Conservation (phyloP, 2,329 filamentous ascomycete genomes). For the Penicillium sp. region DNA sequence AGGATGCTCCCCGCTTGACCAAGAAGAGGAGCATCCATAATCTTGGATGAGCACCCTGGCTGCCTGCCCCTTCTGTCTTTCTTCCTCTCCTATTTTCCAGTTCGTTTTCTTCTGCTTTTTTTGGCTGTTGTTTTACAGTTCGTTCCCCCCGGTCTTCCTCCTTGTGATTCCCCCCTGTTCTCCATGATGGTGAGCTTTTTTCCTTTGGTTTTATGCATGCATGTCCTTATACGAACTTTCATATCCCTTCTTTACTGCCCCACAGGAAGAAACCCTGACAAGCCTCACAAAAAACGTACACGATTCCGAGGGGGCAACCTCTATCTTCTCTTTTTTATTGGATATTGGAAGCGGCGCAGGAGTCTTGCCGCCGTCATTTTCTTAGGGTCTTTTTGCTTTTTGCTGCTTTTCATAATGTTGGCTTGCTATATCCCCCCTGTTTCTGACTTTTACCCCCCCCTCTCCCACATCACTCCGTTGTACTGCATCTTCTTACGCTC, state of each 20-base stretch:
- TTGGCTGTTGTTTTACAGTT: neutral
- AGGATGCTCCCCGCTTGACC: slow-evolving; percentile 38
- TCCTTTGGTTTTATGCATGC: neutral
- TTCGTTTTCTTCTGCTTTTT: neutral
- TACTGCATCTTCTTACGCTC: slow-evolving; percentile 13
- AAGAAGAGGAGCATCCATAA: slow-evolving; percentile 52
- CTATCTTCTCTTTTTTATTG: slow-evolving; percentile 11
- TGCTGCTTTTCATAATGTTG: slow-evolving; percentile 3
- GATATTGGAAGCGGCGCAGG: slow-evolving; percentile 16
- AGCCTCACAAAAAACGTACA: slow-evolving; percentile 13
- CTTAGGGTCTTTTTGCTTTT: slow-evolving; percentile 7
- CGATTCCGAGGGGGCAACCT: slow-evolving; percentile 28
- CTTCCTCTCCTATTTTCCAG: neutral
- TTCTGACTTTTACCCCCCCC: slow-evolving; percentile 15
- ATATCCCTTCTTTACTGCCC: neutral
- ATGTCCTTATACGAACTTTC: neutral
- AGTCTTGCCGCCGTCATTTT: slow-evolving; percentile 1
- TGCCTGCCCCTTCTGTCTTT: neutral
- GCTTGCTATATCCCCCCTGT: slow-evolving; percentile 18
- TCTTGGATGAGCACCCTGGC: slow-evolving; percentile 27
- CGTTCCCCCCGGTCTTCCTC: neutral
- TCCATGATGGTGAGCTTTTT: neutral
- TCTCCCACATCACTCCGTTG: slow-evolving; percentile 13
- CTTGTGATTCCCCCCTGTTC: slow-evolving; percentile 6
- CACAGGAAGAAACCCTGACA: neutral